phyloP scores from a whole-genome alignment of 2,329 filamentous ascomycete species.

The Penicillium sp. region DNA sequence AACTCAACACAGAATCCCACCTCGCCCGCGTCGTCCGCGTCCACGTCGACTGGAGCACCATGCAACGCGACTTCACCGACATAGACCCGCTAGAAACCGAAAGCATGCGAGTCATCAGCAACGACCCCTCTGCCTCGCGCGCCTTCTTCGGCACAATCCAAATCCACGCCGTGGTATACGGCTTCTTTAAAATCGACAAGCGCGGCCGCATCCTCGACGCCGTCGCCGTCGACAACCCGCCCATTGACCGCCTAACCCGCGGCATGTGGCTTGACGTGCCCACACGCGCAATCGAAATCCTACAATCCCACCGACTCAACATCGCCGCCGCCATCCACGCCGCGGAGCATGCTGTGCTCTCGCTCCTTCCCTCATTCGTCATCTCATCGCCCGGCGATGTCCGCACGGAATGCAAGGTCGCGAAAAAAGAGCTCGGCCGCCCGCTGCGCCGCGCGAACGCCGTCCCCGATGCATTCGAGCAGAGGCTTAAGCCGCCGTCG shows the following conservation, averaged over 20 bases:
- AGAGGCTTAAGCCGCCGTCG: conserved; percentile 33
- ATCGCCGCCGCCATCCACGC: conserved; percentile 89
- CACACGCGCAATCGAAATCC: conserved; percentile 71
- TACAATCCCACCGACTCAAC: conserved; percentile 70
- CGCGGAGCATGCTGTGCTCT: conserved; percentile 86
- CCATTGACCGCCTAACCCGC: conserved; percentile 78
- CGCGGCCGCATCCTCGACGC: conserved; percentile 83
- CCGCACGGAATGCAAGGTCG: conserved; percentile 88
- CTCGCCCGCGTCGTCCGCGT: conserved; percentile 87
- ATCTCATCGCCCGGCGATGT: conserved; percentile 88
- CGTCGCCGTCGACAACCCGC: conserved; percentile 88
- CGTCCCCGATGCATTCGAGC: conserved; percentile 18
- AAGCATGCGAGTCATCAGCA: conserved; percentile 70
- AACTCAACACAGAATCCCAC: conserved; percentile 75
- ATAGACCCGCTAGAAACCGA: conserved; percentile 92
- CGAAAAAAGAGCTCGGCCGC: conserved; percentile 80
- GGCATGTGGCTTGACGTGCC: conserved; percentile 97
- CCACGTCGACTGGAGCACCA: conserved; percentile 91
- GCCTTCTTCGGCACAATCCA: conserved; percentile 86
- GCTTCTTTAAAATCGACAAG: conserved; percentile 95
- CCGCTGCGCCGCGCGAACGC: conserved; percentile 34
- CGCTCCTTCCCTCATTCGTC: conserved; percentile 85
- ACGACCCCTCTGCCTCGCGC: conserved; percentile 55
- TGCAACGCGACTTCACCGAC: conserved; percentile 89
- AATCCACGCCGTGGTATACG: conserved; percentile 85